Evolutionary conservation across 139 green algal species (phyloP), one percentile per base, ranked within the genome.

Genomic region (Chlamydomonas applanata): DNA sequence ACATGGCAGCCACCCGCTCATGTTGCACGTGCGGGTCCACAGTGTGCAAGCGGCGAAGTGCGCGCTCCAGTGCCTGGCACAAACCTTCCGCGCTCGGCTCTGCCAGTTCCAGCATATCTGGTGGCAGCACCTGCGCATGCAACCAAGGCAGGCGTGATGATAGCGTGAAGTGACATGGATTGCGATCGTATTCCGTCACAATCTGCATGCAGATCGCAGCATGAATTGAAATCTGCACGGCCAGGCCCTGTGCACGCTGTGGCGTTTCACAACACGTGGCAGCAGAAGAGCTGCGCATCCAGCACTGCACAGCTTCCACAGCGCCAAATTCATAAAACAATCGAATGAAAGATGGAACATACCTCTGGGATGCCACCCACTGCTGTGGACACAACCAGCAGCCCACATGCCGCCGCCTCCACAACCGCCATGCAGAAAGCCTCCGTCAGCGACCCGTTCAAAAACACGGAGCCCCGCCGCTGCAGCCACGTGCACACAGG

Each of bases 341-440:
- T 4, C 7, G 34, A 16, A 9, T 36, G 22, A 33, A 19, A 1
- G 34, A 49, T 20, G 5, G 24, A 27, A 20, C 76, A 4, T 74
- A 91, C 91, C 91, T 97, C 92, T 13, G 94, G 95, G n/a, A 98
- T 93, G 13, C 95, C 95, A 0, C 95, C 95, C n/a, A 99, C 95
- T 3, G 77, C 57, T 0, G 93, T 97, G 46, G 92, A 96, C 56
- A 97, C 92, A 13, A 97, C 91, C 61, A 93, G 79, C 49, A 97
- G 89, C n/a, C 89, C 91, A 33, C 84, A 87, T 11, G 89, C 87
- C 13, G 96, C 96, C 25, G 96, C 96, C 79, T 99, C 96, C 22
- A 98, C 87, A 24, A 99, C 91, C 3, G 96, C 93, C 82, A 99
- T 97, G 85, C 96, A 98, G 80, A 99, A 99, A 4, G 96, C 93